Evolutionary conservation across 2,329 filamentous ascomycete species (phyloP).

Genomic region (Mollisia scopiformis): DNA sequence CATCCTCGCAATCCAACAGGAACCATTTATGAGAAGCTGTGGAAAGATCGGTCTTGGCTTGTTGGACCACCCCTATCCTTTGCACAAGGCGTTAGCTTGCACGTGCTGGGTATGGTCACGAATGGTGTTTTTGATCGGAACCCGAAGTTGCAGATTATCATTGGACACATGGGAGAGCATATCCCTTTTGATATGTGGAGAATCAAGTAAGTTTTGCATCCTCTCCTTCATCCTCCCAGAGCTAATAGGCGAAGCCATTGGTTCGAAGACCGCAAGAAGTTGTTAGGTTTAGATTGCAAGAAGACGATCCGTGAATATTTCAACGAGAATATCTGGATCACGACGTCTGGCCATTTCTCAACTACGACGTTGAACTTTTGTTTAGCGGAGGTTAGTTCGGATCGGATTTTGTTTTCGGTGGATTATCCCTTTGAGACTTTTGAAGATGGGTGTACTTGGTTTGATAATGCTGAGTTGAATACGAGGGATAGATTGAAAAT

Average conservation of each 20-base stretch:
- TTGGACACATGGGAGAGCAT: constrained; percentile 53
- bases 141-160: constrained; percentile 48
- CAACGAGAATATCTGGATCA: constrained; percentile 57
- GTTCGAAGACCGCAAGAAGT: constrained; percentile 37
- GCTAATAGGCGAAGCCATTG: neutral
- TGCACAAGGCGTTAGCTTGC: constrained; percentile 58
- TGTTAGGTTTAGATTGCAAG: constrained; percentile 35
- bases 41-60: constrained; percentile 55
- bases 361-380: constrained; percentile 39
- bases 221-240: too few species aligned
- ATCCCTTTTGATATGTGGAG: constrained; percentile 42
- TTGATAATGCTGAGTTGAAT: neutral
- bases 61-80: constrained; percentile 62
- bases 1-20: constrained; percentile 62
- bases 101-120: constrained; percentile 54
- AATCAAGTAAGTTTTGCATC: neutral
- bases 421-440: constrained; percentile 56
- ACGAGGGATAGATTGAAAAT: neutral
- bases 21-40: constrained; percentile 53
- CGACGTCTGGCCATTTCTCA: constrained; percentile 59
- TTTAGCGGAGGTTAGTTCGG: constrained; percentile 50
- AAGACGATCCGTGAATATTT: constrained; percentile 56
- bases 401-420: constrained; percentile 53
- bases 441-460: constrained; percentile 42
- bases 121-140: constrained; percentile 54